These are phyloP conservation scores for Paraglomus brasilianum DNA, from an alignment of 192 early-diverging fungal genomes.

Conservation along the genomic window DNA sequence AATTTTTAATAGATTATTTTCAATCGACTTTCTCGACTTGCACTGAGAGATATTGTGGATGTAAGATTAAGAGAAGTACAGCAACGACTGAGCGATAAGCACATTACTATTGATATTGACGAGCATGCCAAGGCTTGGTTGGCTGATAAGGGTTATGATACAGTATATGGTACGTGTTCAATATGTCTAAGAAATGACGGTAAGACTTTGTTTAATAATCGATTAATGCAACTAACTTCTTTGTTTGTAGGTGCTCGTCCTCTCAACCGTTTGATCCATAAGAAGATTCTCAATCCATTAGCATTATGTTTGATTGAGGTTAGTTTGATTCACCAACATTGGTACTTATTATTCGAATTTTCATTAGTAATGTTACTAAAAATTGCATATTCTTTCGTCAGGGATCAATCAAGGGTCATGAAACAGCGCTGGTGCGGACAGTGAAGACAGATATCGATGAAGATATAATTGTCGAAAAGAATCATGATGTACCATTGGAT, in stretches of 20 bases:
- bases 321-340: no score
- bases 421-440: background rate
- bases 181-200: no score
- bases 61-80: conserved; percentile 68
- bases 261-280: conserved; percentile 83
- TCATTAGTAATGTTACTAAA: background rate
- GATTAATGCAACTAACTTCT: no score
- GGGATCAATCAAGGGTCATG: conserved; percentile 19
- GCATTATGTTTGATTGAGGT: conserved; percentile 31
- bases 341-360: background rate
- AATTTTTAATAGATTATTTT: conserved; percentile 50
- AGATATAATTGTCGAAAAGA: conserved; percentile 21
- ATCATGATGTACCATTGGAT: background rate
- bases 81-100: conserved; percentile 67
- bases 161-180: no score
- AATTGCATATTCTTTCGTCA: background rate
- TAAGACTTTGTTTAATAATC: conserved; percentile 93
- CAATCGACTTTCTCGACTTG: conserved; percentile 64
- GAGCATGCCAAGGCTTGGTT: conserved; percentile 73
- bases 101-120: conserved; percentile 70
- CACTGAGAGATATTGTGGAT: conserved; percentile 73
- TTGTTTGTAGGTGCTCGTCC: conserved; percentile 95
- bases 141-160: conserved; percentile 63
- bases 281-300: conserved; percentile 51
- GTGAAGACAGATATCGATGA: background rate